Percentiles rank a stretch among this genome's conserved stretches.
Evolutionary conservation across 768 basidiomycete species (phyloP).

Genomic region (Lactarius sp.): DNA sequence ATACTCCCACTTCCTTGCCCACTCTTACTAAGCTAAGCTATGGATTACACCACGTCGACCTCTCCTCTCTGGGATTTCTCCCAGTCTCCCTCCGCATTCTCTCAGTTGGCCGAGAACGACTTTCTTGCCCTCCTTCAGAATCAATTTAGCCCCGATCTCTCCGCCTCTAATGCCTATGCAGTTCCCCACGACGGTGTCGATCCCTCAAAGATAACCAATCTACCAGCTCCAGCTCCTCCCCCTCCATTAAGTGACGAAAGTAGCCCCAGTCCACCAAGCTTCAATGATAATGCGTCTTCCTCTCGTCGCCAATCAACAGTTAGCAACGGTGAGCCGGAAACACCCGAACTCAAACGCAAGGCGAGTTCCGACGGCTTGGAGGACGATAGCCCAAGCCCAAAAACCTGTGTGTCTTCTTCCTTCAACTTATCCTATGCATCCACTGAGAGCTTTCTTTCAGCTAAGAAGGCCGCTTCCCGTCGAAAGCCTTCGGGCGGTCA

Average conservation of each 20-base stretch:
- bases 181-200: conserved; percentile 46
- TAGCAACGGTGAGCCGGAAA: conserved; percentile 37
- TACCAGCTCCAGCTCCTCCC: conserved; percentile 47
- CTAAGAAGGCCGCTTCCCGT: conserved; percentile 29
- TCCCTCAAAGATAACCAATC: conserved; percentile 52
- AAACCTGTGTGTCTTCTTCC: conserved; percentile 53
- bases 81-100: conserved; percentile 45
- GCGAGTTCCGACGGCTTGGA: conserved; percentile 56
- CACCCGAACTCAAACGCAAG: conserved; percentile 69
- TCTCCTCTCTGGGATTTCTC: conserved; percentile 63
- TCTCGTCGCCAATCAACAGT: conserved; percentile 33
- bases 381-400: conserved; percentile 60
- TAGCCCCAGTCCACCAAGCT: conserved; percentile 69
- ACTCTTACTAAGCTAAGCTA: conserved; percentile 33
- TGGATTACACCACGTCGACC: conserved; percentile 47
- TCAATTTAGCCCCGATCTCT: conserved; percentile 49
- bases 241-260: conserved; percentile 68
- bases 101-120: conserved; percentile 67
- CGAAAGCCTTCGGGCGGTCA: conserved; percentile 41
- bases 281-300: conserved; percentile 32
- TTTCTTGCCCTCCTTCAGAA: conserved; percentile 65
- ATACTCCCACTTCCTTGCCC: background rate
- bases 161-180: conserved; percentile 25
- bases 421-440: background rate
- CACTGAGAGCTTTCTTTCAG: conserved; percentile 6